phyloP scores from a whole-genome alignment of 2,329 filamentous ascomycete genomes.

The Zopfia rhizophila region DNA sequence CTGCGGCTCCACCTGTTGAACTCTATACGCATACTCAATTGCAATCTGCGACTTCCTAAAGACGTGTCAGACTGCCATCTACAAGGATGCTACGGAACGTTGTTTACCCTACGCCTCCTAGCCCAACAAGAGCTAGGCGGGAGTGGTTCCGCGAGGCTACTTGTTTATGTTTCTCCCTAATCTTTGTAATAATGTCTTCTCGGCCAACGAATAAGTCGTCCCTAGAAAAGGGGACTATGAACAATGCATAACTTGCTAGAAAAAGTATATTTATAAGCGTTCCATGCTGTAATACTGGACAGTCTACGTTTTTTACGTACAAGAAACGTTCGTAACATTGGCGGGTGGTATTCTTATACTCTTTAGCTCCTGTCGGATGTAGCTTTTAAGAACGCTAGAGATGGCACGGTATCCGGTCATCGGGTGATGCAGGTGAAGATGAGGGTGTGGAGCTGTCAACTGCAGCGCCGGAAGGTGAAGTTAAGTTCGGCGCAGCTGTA shows the following conservation, averaged over 20 bases:
- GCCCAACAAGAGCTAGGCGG: slow-evolving; percentile 31
- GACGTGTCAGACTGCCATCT: neutral
- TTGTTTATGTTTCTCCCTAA: neutral
- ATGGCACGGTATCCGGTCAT: slow-evolving; percentile 47
- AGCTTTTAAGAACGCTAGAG: slow-evolving; percentile 39
- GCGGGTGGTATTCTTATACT: slow-evolving; percentile 7
- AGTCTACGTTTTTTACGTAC: slow-evolving; percentile 21
- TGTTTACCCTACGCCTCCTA: slow-evolving; percentile 39
- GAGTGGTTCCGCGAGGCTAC: neutral
- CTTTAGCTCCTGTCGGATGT: slow-evolving; percentile 19
- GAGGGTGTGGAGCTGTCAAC: too few species aligned
- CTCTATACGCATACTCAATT: slow-evolving; percentile 1
- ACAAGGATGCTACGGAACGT: neutral
- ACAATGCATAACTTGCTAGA: slow-evolving; percentile 18
- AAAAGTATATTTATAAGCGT: slow-evolving; percentile 13
- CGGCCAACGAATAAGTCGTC: slow-evolving; percentile 22
- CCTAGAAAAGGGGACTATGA: slow-evolving; percentile 23
- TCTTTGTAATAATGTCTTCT: slow-evolving; percentile 16
- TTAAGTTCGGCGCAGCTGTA: too few species aligned
- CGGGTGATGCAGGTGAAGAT: too few species aligned
- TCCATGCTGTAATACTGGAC: slow-evolving; percentile 10
- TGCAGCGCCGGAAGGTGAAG: too few species aligned
- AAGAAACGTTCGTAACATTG: neutral
- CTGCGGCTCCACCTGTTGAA: neutral
- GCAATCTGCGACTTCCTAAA: slow-evolving; percentile 7